These are phyloP conservation scores for Teratosphaeria epicoccoides DNA, from an alignment of 2,329 filamentous ascomycete species.

Conservation along the genomic window DNA sequence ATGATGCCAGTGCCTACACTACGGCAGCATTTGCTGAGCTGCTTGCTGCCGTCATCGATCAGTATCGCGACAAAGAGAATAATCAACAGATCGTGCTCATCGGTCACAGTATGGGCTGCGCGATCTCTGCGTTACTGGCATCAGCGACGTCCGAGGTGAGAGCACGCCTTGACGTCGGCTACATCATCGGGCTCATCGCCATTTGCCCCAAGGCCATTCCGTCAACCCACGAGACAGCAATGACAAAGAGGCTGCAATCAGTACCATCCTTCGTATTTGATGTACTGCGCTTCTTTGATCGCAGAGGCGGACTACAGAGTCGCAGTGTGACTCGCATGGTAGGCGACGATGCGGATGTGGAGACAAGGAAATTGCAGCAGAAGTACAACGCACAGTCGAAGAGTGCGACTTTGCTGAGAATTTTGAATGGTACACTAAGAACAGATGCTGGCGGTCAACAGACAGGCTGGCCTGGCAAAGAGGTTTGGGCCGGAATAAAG, in stretches of 20 bases:
- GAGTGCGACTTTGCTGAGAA: slow-evolving; percentile 71
- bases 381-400: slow-evolving; percentile 73
- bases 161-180: slow-evolving; percentile 40
- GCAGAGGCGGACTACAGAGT: slow-evolving; percentile 66
- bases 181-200: slow-evolving; percentile 66
- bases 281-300: slow-evolving; percentile 66
- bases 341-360: slow-evolving; percentile 52
- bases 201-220: slow-evolving; percentile 69
- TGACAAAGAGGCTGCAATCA: slow-evolving; percentile 49
- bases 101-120: slow-evolving; percentile 84
- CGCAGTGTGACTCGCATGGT: slow-evolving; percentile 70
- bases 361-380: slow-evolving; percentile 57
- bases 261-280: slow-evolving; percentile 66
- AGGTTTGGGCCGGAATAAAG: slow-evolving; percentile 61
- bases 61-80: slow-evolving; percentile 54
- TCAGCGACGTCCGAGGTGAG: slow-evolving; percentile 45
- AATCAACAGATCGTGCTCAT: slow-evolving; percentile 66
- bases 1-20: slow-evolving; percentile 66
- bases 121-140: slow-evolving; percentile 62
- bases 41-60: slow-evolving; percentile 61
- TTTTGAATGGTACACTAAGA: slow-evolving; percentile 58
- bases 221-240: slow-evolving; percentile 26
- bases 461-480: slow-evolving; percentile 42
- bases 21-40: slow-evolving; percentile 65
- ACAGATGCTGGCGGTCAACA: background rate